phyloP scores from a whole-genome alignment of 805 yeast genomes.

The Candida tallmaniae region DNA sequence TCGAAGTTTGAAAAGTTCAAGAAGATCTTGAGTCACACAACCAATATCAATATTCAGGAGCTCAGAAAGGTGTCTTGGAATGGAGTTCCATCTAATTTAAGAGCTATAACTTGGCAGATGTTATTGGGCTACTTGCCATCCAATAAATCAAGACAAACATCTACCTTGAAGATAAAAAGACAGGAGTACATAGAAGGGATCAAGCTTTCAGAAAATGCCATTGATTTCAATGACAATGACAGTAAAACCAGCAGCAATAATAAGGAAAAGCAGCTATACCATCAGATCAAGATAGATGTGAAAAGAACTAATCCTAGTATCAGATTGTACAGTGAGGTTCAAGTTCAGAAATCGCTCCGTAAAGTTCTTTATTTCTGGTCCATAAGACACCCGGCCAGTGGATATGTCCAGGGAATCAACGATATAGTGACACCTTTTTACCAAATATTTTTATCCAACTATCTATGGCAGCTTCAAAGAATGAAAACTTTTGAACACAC shows the following conservation, averaged over 20 bases:
- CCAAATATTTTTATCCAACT: conserved; percentile 75
- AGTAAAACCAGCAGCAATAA: conserved; percentile 24
- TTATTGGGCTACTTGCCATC: conserved; percentile 87
- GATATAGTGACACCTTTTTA: conserved; percentile 91
- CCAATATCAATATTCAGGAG: conserved; percentile 60
- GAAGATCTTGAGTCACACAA: conserved; percentile 46
- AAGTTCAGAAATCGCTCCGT: conserved; percentile 77
- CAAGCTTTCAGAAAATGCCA: conserved; percentile 46
- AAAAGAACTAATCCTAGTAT: conserved; percentile 90
- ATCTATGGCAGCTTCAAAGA: conserved; percentile 43
- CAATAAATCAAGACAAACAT: conserved; percentile 67
- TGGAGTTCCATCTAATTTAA: conserved; percentile 78
- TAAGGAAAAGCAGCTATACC: conserved; percentile 60
- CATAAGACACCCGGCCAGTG: conserved; percentile 93
- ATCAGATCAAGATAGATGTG: conserved; percentile 91
- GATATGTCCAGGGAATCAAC: conserved; percentile 96
- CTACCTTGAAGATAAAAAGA: conserved; percentile 72
- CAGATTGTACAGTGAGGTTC: conserved; percentile 59
- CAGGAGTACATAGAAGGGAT: conserved; percentile 81
- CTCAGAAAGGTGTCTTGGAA: conserved; percentile 86
- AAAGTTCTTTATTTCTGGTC: conserved; percentile 90
- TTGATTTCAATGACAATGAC: conserved; percentile 30
- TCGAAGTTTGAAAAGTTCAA: conserved; percentile 66
- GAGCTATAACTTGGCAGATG: conserved; percentile 87
- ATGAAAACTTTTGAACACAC: conserved; percentile 7